Percentiles rank a stretch among this genome's conserved stretches.
Conservation (phyloP, 345 rosid genomes). For the Moricandia arvensis region DNA sequence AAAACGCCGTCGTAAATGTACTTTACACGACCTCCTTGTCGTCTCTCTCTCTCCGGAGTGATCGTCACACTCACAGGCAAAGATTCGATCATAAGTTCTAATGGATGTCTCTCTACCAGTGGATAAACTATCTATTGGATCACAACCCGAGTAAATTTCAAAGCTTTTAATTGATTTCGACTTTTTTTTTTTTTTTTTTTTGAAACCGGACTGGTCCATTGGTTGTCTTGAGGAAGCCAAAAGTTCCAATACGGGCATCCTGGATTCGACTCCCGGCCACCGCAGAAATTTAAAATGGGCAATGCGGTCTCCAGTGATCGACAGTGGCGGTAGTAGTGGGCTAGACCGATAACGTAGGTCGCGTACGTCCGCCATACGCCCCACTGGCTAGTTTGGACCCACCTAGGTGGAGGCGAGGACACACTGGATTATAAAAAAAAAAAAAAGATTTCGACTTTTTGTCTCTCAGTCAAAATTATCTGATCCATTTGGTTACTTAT, state of each 20-base stretch:
- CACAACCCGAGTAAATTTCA: slow-evolving; percentile 37
- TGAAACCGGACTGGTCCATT: too few relatives aligned
- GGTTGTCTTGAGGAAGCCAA: too few relatives aligned
- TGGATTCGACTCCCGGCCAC: too few relatives aligned
- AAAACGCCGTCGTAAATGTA: background rate
- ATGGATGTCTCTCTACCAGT: slow-evolving; percentile 69
- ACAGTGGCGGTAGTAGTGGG: too few relatives aligned
- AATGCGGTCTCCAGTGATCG: too few relatives aligned
- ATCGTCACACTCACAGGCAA: slow-evolving; percentile 12
- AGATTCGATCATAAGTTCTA: slow-evolving; percentile 12
- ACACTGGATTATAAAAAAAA: too few relatives aligned
- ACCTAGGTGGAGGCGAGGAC: too few relatives aligned
- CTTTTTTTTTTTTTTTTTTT: background rate
- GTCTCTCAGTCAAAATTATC: background rate
- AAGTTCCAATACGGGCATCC: too few relatives aligned
- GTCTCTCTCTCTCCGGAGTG: slow-evolving; percentile 22
- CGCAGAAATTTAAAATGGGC: too few relatives aligned
- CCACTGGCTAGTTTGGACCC: too few relatives aligned
- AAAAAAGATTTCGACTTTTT: background rate
- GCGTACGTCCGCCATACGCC: too few relatives aligned
- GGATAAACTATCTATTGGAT: slow-evolving; percentile 51
- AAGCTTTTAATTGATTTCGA: background rate
- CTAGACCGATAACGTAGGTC: too few relatives aligned
- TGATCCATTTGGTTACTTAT: background rate
- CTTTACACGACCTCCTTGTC: background rate